Base-by-base conservation (phyloP, 495 filamentous ascomycete species). In the Hypoxylon perforatum region DNA sequence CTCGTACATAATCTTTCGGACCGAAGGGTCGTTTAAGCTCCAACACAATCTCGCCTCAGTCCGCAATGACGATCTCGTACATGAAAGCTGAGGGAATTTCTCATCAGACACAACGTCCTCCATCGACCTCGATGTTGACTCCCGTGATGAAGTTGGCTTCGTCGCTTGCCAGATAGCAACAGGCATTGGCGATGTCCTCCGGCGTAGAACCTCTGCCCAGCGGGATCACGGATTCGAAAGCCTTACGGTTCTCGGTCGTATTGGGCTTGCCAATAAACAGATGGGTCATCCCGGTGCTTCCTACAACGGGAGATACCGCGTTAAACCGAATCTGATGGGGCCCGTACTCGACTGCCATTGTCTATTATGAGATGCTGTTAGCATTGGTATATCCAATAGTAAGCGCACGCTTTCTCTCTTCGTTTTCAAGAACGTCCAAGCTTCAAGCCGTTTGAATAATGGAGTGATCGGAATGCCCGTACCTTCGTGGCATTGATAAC, bases 101-200 rank as follows among this genome's bases (percentile, higher is more conserved):
- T 46, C 50, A 78, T 66, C 50, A 78, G 1, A 76, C 72, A 33
- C 76, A 78, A 15, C 84, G 74, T 10, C 85, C 85, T 30, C 85
- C 85, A 67, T 87, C 85, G n/a, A 88, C 81, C 51, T 86, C 85
- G 58, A 88, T 70, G 65, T 85, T 85, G 47, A 85, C 83, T 0
- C 89, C 90, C n/a, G 89, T 92, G 39, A 92, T 82, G 69, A 91
- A 92, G 15, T 82, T 78, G 0, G 85, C 86, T 63, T 92, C 90
- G 42, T 88, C 84, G 63, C 87, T 89, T 1, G 85, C 88, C 33
- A 92, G 74, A 70, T 88, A 91, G 14, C 88, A 78, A 57, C 83
- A 87, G 38, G 88, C 88, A 57, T 87, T 87, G 18, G 87, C 87
- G 45, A 92, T 82, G 71, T 92, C 89, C n/a, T 80, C 80, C 1